Percentiles rank a stretch among this genome's conserved stretches.
phyloP scores from a whole-genome alignment of 495 filamentous ascomycete species.

The Chlorociboria aeruginascens region DNA sequence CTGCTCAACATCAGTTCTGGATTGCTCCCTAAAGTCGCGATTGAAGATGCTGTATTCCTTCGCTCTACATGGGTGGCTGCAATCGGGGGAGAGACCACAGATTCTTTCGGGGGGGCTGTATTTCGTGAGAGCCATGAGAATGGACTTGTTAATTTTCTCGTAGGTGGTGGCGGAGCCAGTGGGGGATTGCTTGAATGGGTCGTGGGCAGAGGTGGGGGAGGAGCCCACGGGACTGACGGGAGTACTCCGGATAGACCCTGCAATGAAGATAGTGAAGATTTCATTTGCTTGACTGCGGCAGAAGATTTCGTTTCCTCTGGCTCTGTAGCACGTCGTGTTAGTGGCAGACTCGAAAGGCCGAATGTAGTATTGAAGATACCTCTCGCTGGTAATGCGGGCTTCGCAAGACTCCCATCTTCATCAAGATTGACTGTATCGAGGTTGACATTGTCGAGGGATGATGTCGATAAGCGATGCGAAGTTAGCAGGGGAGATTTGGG shows the following conservation, averaged over 20 bases:
- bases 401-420: conserved; percentile 29
- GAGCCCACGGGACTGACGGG: conserved; percentile 41
- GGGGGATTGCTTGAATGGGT: conserved; percentile 18
- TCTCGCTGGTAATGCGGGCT: conserved; percentile 19
- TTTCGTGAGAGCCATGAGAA: conserved; percentile 81
- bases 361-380: neutral
- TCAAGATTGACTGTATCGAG: conserved; percentile 52
- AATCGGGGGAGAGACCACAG: conserved; percentile 35
- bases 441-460: conserved; percentile 59
- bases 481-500: conserved; percentile 44
- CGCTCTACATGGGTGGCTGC: conserved; percentile 28
- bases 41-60: conserved; percentile 63
- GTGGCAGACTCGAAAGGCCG: neutral
- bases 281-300: too few relatives aligned
- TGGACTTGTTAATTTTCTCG: conserved; percentile 63
- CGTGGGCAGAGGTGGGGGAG: conserved; percentile 27
- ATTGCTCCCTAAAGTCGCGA: conserved; percentile 63
- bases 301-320: conserved; percentile 10
- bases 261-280: conserved; percentile 12
- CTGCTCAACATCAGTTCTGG: conserved; percentile 59
- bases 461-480: conserved; percentile 50
- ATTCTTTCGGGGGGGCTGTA: conserved; percentile 48
- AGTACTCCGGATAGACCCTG: conserved; percentile 38
- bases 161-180: conserved; percentile 23
- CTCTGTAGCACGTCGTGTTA: conserved; percentile 14